Conservation (phyloP, 2,329 filamentous ascomycete species). For the Pseudopithomyces maydicus region DNA sequence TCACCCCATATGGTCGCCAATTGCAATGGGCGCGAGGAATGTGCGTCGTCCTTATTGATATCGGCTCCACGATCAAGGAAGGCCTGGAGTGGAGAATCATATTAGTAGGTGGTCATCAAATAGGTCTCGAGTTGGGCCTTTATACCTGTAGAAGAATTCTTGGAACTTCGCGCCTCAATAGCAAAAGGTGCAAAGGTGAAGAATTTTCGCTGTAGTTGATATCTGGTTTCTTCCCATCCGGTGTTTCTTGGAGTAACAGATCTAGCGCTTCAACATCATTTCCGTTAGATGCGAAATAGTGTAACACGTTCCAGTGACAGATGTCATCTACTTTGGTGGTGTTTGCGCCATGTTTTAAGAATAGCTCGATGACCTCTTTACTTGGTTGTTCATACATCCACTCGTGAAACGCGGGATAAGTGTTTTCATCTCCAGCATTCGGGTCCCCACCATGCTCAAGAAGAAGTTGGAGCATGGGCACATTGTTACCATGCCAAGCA, state of each 20-base stretch:
- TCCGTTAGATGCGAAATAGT: background rate
- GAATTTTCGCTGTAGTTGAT: background rate
- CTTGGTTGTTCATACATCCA: constrained; percentile 9
- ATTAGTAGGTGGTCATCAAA: background rate
- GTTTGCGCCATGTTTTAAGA: background rate
- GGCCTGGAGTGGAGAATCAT: background rate
- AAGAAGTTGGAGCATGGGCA: constrained; percentile 4
- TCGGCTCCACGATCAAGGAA: background rate
- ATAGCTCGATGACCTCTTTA: constrained; percentile 10
- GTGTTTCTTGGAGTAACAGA: background rate
- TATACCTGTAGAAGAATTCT: background rate
- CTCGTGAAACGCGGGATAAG: constrained; percentile 4
- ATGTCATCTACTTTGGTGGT: background rate
- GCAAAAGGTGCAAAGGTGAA: background rate
- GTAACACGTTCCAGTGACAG: background rate
- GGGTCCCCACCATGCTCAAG: constrained; percentile 5
- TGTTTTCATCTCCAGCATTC: constrained; percentile 1
- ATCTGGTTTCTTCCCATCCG: background rate
- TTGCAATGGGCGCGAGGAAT: background rate
- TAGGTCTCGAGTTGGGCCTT: background rate
- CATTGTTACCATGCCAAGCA: background rate
- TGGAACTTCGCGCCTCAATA: background rate
- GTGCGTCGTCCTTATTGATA: constrained; percentile 14
- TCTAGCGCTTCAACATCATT: background rate
- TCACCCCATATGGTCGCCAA: constrained; percentile 9